Conservation (phyloP, 768 basidiomycete species). For the Amanita brunnescens region DNA sequence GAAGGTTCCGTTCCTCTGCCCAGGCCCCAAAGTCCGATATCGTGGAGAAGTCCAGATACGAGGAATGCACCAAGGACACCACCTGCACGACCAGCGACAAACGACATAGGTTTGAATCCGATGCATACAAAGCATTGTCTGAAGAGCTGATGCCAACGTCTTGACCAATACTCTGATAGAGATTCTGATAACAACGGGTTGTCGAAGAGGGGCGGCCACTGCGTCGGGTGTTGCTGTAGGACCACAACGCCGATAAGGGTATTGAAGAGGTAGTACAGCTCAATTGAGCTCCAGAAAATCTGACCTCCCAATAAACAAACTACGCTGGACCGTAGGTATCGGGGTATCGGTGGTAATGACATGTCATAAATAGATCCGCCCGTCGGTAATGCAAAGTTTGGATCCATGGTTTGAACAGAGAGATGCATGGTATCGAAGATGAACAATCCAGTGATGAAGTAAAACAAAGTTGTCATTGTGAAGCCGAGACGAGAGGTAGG, state of each 20-base stretch:
- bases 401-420: slow-evolving; percentile 36
- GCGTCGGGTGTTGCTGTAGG: slow-evolving; percentile 37
- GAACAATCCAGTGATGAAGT: slow-evolving; percentile 26
- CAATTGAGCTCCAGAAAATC: slow-evolving; percentile 35
- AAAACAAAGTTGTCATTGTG: slow-evolving; percentile 22
- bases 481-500: slow-evolving; percentile 31
- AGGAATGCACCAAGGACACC: slow-evolving; percentile 50
- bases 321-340: slow-evolving; percentile 34
- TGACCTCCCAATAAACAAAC: slow-evolving; percentile 37
- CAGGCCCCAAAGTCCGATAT: slow-evolving; percentile 50
- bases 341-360: slow-evolving; percentile 23
- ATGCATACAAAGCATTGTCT: slow-evolving; percentile 45
- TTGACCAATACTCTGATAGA: slow-evolving; percentile 53
- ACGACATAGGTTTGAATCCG: slow-evolving; percentile 36
- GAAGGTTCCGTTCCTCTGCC: slow-evolving; percentile 39
- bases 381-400: slow-evolving; percentile 27
- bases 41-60: slow-evolving; percentile 53
- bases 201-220: slow-evolving; percentile 61
- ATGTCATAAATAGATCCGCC: slow-evolving; percentile 37
- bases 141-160: slow-evolving; percentile 64
- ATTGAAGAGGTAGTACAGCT: slow-evolving; percentile 30
- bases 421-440: slow-evolving; percentile 38
- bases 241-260: slow-evolving; percentile 37
- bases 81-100: slow-evolving; percentile 38
- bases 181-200: slow-evolving; percentile 50